phyloP scores from a whole-genome alignment of 148 eudicot species.

The Diospyros kaki region DNA sequence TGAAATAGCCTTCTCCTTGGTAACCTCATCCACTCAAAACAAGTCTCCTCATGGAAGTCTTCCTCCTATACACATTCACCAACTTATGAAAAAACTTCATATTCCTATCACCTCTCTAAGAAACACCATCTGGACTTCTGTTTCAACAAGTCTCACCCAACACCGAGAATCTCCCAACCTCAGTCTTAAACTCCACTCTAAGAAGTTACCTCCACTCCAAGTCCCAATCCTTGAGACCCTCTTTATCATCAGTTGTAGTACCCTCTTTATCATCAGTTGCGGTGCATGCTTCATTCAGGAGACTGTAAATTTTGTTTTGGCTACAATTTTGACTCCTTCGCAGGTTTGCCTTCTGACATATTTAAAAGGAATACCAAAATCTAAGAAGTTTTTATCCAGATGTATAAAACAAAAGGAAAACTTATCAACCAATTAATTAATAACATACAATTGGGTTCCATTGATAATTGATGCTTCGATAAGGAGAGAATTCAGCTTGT shows the following conservation, averaged over 20 bases:
- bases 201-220: no score
- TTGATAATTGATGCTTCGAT: slow-evolving; percentile 46
- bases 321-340: neutral
- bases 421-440: slow-evolving; percentile 7
- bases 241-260: neutral
- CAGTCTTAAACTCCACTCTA: no score
- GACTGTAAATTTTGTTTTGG: neutral
- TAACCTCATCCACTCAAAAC: no score
- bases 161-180: no score
- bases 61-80: no score
- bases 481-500: slow-evolving; percentile 79
- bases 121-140: no score
- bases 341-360: neutral
- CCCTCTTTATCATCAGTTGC: neutral
- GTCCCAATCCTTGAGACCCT: no score
- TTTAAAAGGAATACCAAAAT: neutral
- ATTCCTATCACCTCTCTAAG: no score
- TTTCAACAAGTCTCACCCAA: no score
- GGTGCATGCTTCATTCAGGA: neutral
- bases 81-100: no score
- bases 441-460: slow-evolving; percentile 93
- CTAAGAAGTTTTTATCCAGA: neutral
- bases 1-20: no score
- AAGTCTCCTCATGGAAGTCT: no score
- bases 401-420: neutral